A percentile compares a stretch with the other conserved stretches of the same genome.
phyloP scores from a whole-genome alignment of 208 protist species.

The Trypanosoma avium region DNA sequence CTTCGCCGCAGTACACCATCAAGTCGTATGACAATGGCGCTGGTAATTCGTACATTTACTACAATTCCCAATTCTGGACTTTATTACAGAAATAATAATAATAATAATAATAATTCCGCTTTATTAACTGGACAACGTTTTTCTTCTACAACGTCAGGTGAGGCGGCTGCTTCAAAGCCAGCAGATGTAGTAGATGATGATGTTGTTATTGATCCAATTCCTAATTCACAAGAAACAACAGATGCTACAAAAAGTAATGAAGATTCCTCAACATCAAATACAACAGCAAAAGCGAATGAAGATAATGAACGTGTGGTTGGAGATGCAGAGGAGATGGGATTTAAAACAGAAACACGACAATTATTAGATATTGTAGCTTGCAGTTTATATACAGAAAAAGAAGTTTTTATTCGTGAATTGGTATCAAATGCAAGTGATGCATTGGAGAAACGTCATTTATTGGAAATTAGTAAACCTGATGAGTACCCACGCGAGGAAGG shows the following conservation, averaged over 20 bases:
- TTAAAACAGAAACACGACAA: slow-evolving; percentile 98
- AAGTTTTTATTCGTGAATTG: slow-evolving; percentile 98
- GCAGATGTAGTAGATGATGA: slow-evolving; percentile 76
- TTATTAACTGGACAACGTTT: slow-evolving; percentile 12
- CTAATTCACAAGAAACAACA: slow-evolving; percentile 16
- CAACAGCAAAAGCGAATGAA: slow-evolving; percentile 22
- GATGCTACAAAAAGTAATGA: slow-evolving; percentile 23
- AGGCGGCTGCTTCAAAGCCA: slow-evolving; percentile 24
- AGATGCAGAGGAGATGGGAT: slow-evolving; percentile 87
- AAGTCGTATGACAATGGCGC: slow-evolving; percentile 1
- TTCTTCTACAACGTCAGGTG: slow-evolving; percentile 24
- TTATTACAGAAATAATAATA: too few relatives aligned
- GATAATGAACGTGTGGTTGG: slow-evolving; percentile 68
- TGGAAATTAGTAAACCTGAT: slow-evolving; percentile 81
- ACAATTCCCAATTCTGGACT: too few relatives aligned
- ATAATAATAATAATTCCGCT: not conserved
- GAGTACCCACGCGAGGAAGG: slow-evolving; percentile 74
- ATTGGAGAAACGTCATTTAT: slow-evolving; percentile 94
- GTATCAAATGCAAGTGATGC: slow-evolving; percentile 98
- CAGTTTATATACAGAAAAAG: slow-evolving; percentile 97
- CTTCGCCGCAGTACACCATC: slow-evolving; percentile 13
- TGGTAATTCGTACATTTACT: slow-evolving; percentile 19
- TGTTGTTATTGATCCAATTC: slow-evolving; percentile 77
- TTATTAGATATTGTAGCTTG: slow-evolving; percentile 98
- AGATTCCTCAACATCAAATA: slow-evolving; percentile 3